Evolutionary conservation across 345 rosid species (phyloP), one percentile per base, ranked within the genome.

Genomic region (Firmiana major): DNA sequence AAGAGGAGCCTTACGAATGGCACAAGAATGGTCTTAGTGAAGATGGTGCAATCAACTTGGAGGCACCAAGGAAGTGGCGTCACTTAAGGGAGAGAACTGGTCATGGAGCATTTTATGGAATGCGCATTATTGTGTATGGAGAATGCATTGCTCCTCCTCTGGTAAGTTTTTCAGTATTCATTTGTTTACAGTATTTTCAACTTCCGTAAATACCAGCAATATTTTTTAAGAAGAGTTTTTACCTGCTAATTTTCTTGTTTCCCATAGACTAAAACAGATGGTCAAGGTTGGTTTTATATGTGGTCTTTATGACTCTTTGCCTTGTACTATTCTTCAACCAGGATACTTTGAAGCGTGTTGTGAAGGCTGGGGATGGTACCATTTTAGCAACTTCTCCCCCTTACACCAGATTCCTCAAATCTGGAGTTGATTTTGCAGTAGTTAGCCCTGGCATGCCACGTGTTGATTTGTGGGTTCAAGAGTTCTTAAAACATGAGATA

Each of bases 341-440:
- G 99, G 99, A 97, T 71, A 97, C 98, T 4, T 75, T 97, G 82
- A 97, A 97, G 87, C 92, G 97, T 15, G 97, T 79, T 3, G 90
- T 94, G 86, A 94, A 97, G 86, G 94, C 99, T 21, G 99, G 97
- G 68, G 98, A 88, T 74, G 99, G 99, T 77, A 85, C 88, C 1
- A 87, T 97, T 77, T 78, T 97, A 80, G 98, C 99, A 73, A 94
- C 97, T 17, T 93, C 97, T 75, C 97, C 99, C 21, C 99, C 99
- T 62, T 97, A 97, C 80, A 85, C 83, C 7, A 92, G 97, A 22
- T 90, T 89, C 84, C 88, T 97, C 40, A 81, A 87, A 49, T 79
- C 90, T 55, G 91, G 90, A 65, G 89, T 91, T 3, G 93, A 94
- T 85, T 94, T 87, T 21, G 99, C 97, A 0, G 63, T 97, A 48